phyloP scores from a whole-genome alignment of 768 basidiomycete species.

The Tubosaeta brunneosetosa region DNA sequence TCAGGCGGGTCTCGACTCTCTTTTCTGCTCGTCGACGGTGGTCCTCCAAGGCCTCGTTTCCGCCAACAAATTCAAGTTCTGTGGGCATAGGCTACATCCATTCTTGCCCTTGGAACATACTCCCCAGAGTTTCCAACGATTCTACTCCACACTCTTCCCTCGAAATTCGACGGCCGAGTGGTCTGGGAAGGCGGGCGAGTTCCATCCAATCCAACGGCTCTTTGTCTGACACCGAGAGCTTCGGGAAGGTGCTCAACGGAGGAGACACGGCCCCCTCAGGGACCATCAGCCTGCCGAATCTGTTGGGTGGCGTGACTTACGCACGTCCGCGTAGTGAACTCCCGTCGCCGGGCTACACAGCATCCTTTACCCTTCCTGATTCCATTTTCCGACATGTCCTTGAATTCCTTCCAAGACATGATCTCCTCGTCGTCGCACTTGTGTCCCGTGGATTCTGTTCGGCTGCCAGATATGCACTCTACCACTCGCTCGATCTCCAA shows the following conservation, averaged over 20 bases:
- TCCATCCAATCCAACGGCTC: conserved; percentile 17
- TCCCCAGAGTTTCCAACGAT: conserved; percentile 23
- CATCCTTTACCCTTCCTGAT: conserved; percentile 11
- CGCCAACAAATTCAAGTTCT: conserved; percentile 4
- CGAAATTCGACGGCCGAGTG: conserved; percentile 31
- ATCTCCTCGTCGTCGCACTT: conserved; percentile 20
- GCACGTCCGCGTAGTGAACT: neutral
- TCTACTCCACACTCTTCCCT: conserved; percentile 23
- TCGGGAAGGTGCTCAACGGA: neutral
- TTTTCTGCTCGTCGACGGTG: conserved; percentile 23
- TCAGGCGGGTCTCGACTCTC: conserved; percentile 27
- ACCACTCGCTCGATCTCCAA: conserved; percentile 20
- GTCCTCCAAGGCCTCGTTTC: conserved; percentile 10
- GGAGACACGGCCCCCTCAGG: neutral
- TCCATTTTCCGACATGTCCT: conserved; percentile 19
- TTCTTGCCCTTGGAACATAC: conserved; percentile 6
- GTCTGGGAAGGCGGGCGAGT: conserved; percentile 29
- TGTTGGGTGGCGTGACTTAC: conserved; percentile 11
- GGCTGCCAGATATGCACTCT: conserved; percentile 19
- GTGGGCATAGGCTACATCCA: conserved; percentile 16
- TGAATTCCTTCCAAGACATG: conserved; percentile 14
- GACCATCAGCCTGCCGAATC: conserved; percentile 20
- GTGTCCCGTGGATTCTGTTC: conserved; percentile 21
- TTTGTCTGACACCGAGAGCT: conserved; percentile 5
- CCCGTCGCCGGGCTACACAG: neutral